These are phyloP conservation scores for Aphanomyces invadans DNA, from an alignment of 352 stramenopile genomes.

Conservation along the genomic window DNA sequence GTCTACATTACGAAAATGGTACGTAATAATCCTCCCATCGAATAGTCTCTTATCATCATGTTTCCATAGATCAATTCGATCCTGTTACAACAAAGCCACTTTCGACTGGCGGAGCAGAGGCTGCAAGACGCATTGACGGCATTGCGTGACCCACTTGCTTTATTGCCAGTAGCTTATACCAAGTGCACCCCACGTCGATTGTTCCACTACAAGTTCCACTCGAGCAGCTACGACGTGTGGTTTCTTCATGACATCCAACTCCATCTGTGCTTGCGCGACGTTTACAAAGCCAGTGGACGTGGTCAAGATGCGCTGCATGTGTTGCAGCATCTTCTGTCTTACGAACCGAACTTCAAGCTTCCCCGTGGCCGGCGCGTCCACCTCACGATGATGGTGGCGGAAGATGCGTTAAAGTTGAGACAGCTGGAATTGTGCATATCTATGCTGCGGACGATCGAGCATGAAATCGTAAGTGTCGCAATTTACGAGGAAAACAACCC, in stretches of 20 bases:
- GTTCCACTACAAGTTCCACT: conserved; percentile 33
- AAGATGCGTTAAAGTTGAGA: conserved; percentile 65
- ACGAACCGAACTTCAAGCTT: conserved; percentile 40
- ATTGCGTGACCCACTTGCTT: not conserved
- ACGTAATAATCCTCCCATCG: not conserved
- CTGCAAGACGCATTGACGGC: conserved; percentile 5
- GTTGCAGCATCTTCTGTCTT: conserved; percentile 54
- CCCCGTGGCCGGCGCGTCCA: conserved; percentile 72
- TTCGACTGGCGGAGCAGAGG: conserved; percentile 10
- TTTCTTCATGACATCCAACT: conserved; percentile 77
- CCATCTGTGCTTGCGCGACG: conserved; percentile 68
- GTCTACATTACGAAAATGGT: conserved; percentile 72
- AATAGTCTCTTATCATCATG: not conserved
- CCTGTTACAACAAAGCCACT: conserved; percentile 18
- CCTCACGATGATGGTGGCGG: conserved; percentile 65
- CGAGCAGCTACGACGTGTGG: conserved; percentile 63
- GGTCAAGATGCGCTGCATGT: conserved; percentile 71
- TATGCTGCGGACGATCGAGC: conserved; percentile 65
- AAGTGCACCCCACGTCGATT: not conserved
- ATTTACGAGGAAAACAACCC: too few relatives aligned
- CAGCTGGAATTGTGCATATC: conserved; percentile 68
- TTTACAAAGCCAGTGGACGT: conserved; percentile 72
- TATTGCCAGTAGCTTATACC: not conserved
- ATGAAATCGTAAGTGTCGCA: conserved; percentile 53
- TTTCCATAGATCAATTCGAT: conserved; percentile 20